Conservation (phyloP, 2,329 filamentous ascomycete genomes). For the Colletotrichum agaves region DNA sequence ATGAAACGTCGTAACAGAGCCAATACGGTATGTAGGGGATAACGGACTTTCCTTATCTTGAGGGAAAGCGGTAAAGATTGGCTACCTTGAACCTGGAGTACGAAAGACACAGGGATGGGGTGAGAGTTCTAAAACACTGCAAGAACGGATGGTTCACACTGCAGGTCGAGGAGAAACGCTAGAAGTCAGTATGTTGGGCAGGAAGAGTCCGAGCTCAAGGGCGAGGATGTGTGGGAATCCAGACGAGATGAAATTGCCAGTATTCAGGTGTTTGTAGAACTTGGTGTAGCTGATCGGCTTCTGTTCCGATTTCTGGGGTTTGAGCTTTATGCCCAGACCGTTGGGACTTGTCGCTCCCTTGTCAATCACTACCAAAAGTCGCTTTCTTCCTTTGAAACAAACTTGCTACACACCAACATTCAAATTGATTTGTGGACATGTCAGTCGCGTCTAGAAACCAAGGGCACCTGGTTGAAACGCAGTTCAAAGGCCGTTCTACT, state of each 20-base stretch:
- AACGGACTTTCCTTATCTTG: constrained; percentile 15
- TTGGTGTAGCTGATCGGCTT: neutral
- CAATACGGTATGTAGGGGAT: constrained; percentile 17
- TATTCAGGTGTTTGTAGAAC: neutral
- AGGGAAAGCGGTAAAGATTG: constrained; percentile 8
- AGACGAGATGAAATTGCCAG: constrained; percentile 14
- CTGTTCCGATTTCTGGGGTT: neutral
- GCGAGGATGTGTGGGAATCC: constrained; percentile 8
- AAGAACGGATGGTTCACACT: constrained; percentile 22
- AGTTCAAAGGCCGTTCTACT: neutral
- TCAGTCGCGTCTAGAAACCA: too few species aligned
- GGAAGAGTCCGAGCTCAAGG: constrained; percentile 17
- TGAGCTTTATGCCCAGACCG: neutral
- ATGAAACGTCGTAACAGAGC: constrained; percentile 18
- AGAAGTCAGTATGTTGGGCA: neutral
- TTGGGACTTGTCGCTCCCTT: neutral
- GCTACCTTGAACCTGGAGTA: neutral
- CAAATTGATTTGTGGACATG: too few species aligned
- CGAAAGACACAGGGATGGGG: constrained; percentile 22
- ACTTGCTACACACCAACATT: neutral
- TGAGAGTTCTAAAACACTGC: constrained; percentile 16
- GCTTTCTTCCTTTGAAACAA: neutral
- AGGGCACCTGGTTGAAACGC: too few species aligned
- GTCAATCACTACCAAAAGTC: neutral
- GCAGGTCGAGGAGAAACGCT: constrained; percentile 2